These are phyloP conservation scores for Xylaria acuta DNA, from an alignment of 495 filamentous ascomycete genomes.

Conservation along the genomic window DNA sequence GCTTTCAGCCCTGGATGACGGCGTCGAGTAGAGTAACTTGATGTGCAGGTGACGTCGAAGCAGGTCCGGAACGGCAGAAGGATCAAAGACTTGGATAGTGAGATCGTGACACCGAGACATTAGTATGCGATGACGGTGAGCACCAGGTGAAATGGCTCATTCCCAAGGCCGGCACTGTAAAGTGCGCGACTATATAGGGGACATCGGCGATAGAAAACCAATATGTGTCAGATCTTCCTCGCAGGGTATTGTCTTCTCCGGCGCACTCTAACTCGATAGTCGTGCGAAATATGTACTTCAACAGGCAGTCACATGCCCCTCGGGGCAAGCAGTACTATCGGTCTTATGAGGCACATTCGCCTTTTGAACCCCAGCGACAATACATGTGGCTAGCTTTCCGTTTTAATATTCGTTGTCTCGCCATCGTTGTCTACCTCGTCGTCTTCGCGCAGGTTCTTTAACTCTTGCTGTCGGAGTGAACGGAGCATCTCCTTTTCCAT, in stretches of 20 bases:
- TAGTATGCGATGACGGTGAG: too few relatives aligned
- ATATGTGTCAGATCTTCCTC: not conserved
- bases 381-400: not conserved
- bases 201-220: too few relatives aligned
- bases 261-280: not conserved
- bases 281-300: not conserved
- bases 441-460: constrained; percentile 3
- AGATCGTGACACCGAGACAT: too few relatives aligned
- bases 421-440: not conserved
- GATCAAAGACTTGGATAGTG: too few relatives aligned
- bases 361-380: not conserved
- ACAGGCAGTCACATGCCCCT: not conserved
- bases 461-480: constrained; percentile 17
- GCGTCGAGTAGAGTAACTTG: too few relatives aligned
- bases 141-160: too few relatives aligned
- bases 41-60: too few relatives aligned
- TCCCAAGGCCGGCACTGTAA: too few relatives aligned
- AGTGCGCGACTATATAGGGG: too few relatives aligned
- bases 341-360: not conserved
- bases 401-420: not conserved
- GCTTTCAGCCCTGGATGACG: too few relatives aligned
- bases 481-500: not conserved
- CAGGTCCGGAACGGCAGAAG: too few relatives aligned
- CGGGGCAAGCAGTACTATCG: not conserved
- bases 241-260: not conserved